Evolutionary conservation across 2,329 filamentous ascomycete genomes (phyloP), one percentile per base, ranked within the genome.

Genomic region (Fusarium coicis): DNA sequence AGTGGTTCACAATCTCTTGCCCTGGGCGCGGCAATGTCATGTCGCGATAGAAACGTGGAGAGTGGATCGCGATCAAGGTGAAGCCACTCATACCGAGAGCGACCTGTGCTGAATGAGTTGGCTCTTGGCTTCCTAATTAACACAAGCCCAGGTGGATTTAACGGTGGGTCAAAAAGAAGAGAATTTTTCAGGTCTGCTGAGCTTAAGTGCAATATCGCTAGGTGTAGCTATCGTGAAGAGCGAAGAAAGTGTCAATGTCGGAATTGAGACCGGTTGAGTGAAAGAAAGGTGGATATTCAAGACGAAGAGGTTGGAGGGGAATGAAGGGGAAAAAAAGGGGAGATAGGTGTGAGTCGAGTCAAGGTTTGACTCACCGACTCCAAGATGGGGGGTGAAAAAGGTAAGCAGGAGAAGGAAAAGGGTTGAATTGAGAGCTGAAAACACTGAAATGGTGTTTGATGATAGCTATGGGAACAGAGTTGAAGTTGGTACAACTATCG

Each of bases 141-240:
- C 55, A 34, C 71, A 72, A 74, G 72, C 28, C 36, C 28, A 49
- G 16, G 70, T 73, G 70, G 70, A 50, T 50, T 65, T 47, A 32
- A 21, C n/a, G 19, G 65, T 60, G 66, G 70, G 66, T 54, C 68
- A 26, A 46, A 30, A 44, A 39, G 26, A 68, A 66, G 72, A 73
- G 54, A 56, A 36, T 36, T 75, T 70, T 77, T 75, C 61, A 68
- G 63, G 75, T 77, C 75, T 70, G 67, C 63, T 77, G 75, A 77
- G 72, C 69, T 53, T 49, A 62, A 67, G 61, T 53, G 47, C 39
- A 60, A 60, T 61, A 37, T 55, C 58, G 49, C 47, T 44, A 55
- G 16, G 37, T 60, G 54, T 54, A 53, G 47, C 61, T 68, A 57
- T 69, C 57, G 50, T 64, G 65, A 60, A 54, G 43, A 40, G 62